Evolutionary conservation across 2,329 filamentous ascomycete species (phyloP), one percentile per base, ranked within the genome.

Genomic region (Raffaelea ambrosiae): DNA sequence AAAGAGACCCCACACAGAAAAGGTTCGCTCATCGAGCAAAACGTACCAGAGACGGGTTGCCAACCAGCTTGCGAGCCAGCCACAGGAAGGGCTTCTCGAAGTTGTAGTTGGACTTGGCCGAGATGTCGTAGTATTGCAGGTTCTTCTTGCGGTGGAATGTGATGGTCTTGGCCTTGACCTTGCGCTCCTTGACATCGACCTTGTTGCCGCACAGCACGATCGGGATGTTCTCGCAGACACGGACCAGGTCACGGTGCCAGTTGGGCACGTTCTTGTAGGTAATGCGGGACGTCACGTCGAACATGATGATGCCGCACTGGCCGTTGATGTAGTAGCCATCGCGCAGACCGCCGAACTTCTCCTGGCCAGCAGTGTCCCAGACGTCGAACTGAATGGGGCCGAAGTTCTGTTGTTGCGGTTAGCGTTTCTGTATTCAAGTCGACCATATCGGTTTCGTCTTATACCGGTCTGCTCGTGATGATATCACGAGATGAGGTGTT

Each of bases 81-180:
- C 93, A 97, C 62, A 97, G 85, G 88, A 98, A 97, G 55, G 91
- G 91, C 83, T 97, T 98, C 84, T 97, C 91, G 72, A 97, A 97
- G 84, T 97, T 97, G 78, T 98, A 97, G 81, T 97, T 97, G 66
- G 90, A 96, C 80, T 97, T 98, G 73, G 93, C 93, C 39, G 89
- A 96, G 69, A 97, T 97, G 63, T 97, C 93, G 81, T 98, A 98
- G 83, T 97, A 98, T 76, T 98, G 93, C 46, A 98, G 84, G 76
- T 97, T 98, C 85, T 98, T 98, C 88, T 98, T 98, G 75, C 93
- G 88, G 82, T 98, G 93, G 87, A 98, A 98, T 59, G 93, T 98
- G 74, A 98, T 98, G 68, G 91, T 94, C 88, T 98, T 98, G 67
- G 93, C 93, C 84, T 98, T 98, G 68, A 98, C 93, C 78, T 98